These are phyloP conservation scores for Colletotrichum sp. DNA, from an alignment of 2,329 filamentous ascomycete genomes.

Conservation along the genomic window DNA sequence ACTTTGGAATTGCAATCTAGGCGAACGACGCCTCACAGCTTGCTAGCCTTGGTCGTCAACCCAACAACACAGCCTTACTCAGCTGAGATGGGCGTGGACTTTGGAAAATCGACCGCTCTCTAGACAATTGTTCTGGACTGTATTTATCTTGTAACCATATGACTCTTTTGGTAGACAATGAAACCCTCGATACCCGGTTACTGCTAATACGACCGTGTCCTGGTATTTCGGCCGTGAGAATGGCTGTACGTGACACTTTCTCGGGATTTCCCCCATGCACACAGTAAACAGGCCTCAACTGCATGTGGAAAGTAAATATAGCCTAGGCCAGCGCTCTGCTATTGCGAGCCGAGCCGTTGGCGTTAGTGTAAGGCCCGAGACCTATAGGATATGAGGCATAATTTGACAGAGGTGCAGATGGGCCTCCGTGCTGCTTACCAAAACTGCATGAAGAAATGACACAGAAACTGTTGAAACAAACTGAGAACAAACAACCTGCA, in stretches of 20 bases:
- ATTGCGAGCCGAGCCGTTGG: background rate
- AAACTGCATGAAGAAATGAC: background rate
- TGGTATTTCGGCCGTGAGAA: background rate
- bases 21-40: background rate
- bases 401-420: background rate
- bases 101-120: background rate
- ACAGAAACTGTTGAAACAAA: background rate
- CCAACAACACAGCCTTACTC: background rate
- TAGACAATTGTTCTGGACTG: background rate
- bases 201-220: rapidly evolving
- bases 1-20: background rate
- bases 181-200: background rate
- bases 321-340: background rate
- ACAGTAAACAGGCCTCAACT: background rate
- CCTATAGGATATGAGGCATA: background rate
- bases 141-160: background rate
- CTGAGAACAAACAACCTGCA: too few relatives aligned
- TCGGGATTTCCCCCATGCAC: background rate
- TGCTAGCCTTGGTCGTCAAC: background rate
- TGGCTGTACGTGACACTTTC: background rate
- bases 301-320: background rate
- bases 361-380: background rate
- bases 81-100: rapidly evolving
- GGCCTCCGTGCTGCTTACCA: background rate
- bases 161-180: background rate